Evolutionary conservation across 2,329 filamentous ascomycete species (phyloP), one percentile per base, ranked within the genome.

Genomic region (Trichoderma cornu-damae): DNA sequence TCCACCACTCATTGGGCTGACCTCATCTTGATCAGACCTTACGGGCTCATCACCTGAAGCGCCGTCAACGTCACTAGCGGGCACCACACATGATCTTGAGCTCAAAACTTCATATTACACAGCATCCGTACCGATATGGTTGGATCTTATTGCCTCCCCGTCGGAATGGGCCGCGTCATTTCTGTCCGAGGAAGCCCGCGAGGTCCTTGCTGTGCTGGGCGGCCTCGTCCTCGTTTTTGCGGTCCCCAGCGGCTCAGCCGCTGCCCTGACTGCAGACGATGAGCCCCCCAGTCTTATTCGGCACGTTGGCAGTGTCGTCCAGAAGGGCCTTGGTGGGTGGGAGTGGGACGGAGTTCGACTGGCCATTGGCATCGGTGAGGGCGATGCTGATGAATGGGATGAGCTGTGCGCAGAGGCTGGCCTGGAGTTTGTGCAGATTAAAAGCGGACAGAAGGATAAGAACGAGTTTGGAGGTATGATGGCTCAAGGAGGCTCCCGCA

Each of bases 341-440:
- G 73, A 75, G 2, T 88, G 85, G 85, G 85, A 87, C 57, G 85
- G 85, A 1, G 82, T 86, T 0, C 75, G 77, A 14, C 64, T 88
- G 11, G 85, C 79, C 1, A 72, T 88, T 1, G 83, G 80, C 0
- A 76, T 87, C 28, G 78, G 75, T 20, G 73, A 72, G 43, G 64
- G 67, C 30, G 74, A 76, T 35, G 70, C 79, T 11, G 81, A 84
- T 26, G 77, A 80, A 60, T 86, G 83, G 83, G 84, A 87, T 62
- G 82, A 84, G 56, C 63, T 78, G 20, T 84, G 81, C 63, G 77
- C 76, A 3, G 79, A 80, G 57, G 75, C 68, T 34, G 81, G 82
- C 1, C 70, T 87, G 62, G 85, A 88, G 73, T 87, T 83, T 72
- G 80, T 88, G 37, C 79, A 84, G 64, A 74, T 79, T 47, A 69